These are phyloP conservation scores for Fusarium sp. DNA, from an alignment of 2,329 filamentous ascomycete genomes.

Conservation along the genomic window DNA sequence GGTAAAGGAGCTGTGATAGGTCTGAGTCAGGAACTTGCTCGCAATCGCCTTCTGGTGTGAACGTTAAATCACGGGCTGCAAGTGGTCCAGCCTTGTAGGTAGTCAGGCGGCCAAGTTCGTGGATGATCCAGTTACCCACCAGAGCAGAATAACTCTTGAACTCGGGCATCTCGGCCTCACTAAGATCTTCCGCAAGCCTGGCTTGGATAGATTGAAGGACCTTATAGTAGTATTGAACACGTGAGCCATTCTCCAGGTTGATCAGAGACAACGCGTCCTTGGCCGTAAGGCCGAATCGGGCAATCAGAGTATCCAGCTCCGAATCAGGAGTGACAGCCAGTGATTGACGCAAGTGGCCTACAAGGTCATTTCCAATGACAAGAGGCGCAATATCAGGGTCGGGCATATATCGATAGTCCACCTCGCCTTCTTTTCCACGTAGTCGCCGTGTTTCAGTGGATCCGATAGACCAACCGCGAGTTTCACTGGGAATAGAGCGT, in stretches of 20 bases:
- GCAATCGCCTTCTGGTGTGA: constrained; percentile 62
- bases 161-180: constrained; percentile 36
- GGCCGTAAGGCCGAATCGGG: constrained; percentile 74
- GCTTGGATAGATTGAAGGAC: constrained; percentile 65
- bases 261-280: constrained; percentile 89
- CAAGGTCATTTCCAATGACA: constrained; percentile 76
- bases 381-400: constrained; percentile 91
- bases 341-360: constrained; percentile 70
- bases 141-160: constrained; percentile 58
- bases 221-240: constrained; percentile 84
- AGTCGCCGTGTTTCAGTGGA: constrained; percentile 83
- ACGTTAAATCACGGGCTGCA: constrained; percentile 49
- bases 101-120: constrained; percentile 78
- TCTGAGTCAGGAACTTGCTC: constrained; percentile 58
- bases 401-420: constrained; percentile 98
- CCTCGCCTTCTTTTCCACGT: constrained; percentile 93
- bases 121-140: constrained; percentile 75
- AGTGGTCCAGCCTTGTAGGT: constrained; percentile 58
- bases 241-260: constrained; percentile 79
- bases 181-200: constrained; percentile 41
- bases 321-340: constrained; percentile 80
- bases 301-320: constrained; percentile 71
- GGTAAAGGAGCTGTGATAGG: constrained; percentile 64
- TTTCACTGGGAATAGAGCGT: constrained; percentile 83
- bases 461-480: constrained; percentile 90